Conservation (phyloP, 345 rosid genomes). For the Schrenkiella parvula region DNA sequence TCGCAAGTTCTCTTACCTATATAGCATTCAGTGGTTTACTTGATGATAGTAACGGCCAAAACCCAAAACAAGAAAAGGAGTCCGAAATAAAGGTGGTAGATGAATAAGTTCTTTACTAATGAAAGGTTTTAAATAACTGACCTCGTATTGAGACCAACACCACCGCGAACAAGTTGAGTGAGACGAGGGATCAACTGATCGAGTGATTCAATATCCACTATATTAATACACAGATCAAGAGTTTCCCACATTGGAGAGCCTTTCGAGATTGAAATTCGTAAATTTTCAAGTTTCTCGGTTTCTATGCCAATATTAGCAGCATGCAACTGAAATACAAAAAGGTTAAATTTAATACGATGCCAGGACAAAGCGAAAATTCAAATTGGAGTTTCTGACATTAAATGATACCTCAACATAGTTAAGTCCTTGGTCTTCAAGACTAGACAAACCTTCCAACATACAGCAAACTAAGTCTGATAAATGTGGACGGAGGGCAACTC, state of each 20-base stretch:
- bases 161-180: slow-evolving; percentile 76
- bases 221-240: slow-evolving; percentile 85
- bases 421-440: slow-evolving; percentile 97
- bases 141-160: slow-evolving; percentile 98
- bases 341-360: not conserved
- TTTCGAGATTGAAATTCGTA: slow-evolving; percentile 90
- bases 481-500: slow-evolving; percentile 85
- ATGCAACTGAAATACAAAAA: slow-evolving; percentile 65
- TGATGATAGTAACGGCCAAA: not conserved
- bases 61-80: not conserved
- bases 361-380: slow-evolving; percentile 6
- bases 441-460: slow-evolving; percentile 98
- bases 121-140: slow-evolving; percentile 30
- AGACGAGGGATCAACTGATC: slow-evolving; percentile 80
- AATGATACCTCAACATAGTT: slow-evolving; percentile 86
- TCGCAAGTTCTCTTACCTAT: not conserved
- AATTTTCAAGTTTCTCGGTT: slow-evolving; percentile 87
- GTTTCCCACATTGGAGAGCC: slow-evolving; percentile 99
- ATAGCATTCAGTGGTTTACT: not conserved
- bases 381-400: not conserved
- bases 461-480: slow-evolving; percentile 86
- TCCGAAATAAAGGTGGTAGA: not conserved
- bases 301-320: slow-evolving; percentile 92
- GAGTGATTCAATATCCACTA: slow-evolving; percentile 63
- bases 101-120: not conserved